Percentiles rank a stretch among this genome's conserved stretches.
These are phyloP conservation scores for Capsella rubella DNA, from an alignment of 441 rosid species.

Conservation along the genomic window DNA sequence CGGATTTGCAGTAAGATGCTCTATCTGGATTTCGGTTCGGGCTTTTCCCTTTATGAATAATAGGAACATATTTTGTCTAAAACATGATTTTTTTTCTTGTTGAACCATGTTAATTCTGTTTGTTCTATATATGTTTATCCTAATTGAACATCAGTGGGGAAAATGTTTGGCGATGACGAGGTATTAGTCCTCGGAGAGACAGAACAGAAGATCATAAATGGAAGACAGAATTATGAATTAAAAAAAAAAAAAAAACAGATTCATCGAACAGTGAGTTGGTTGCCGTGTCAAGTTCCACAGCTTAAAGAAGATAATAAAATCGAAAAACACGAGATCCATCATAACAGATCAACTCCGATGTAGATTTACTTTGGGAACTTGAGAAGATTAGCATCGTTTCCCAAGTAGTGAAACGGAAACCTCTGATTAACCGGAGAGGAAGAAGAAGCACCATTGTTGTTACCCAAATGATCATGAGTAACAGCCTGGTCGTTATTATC, in stretches of 20 bases:
- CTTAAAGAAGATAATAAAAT: constrained; percentile 30
- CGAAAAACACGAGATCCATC: constrained; percentile 19
- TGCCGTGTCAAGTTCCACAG: constrained; percentile 37
- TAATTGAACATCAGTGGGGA: not conserved
- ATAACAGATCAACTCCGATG: constrained; percentile 2
- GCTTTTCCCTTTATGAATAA: not conserved
- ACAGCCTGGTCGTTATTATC: constrained; percentile 27
- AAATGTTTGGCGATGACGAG: not conserved
- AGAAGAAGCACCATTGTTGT: constrained; percentile 37
- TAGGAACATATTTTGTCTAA: not conserved
- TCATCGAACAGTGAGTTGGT: constrained; percentile 20
- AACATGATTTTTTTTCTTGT: not conserved
- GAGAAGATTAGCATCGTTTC: constrained; percentile 45
- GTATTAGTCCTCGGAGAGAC: not conserved
- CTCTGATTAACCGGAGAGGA: constrained; percentile 41
- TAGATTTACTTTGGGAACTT: constrained; percentile 46
- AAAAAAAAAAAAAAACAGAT: not conserved
- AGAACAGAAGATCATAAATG: constrained; percentile 3
- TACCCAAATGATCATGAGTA: constrained; percentile 34
- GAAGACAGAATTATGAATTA: not conserved
- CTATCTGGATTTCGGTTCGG: not conserved
- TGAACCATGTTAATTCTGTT: not conserved
- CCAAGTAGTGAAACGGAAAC: constrained; percentile 50
- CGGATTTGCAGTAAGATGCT: not conserved
- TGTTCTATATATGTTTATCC: not conserved